Evolutionary conservation across 352 stramenopile genomes (phyloP).

Genomic region (Pythium oligandrum): DNA sequence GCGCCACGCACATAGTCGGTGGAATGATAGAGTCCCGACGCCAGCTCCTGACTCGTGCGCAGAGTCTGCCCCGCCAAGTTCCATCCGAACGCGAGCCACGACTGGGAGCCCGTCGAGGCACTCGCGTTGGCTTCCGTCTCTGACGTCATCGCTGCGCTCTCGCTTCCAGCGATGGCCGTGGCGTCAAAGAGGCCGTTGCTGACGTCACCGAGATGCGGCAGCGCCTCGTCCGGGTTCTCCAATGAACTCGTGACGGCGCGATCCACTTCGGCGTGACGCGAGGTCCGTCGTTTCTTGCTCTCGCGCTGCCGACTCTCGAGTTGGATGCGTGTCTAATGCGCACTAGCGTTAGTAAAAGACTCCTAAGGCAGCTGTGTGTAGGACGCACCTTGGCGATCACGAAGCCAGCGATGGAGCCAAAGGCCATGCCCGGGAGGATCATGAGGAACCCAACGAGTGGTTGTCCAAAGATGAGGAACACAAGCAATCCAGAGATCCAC

Average conservation of each 20-base stretch:
- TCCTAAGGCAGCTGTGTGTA: background rate
- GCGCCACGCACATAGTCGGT: constrained; percentile 35
- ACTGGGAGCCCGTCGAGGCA: no score
- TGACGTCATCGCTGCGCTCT: no score
- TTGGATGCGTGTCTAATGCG: constrained; percentile 38
- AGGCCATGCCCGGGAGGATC: constrained; percentile 56
- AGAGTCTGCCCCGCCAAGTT: constrained; percentile 39
- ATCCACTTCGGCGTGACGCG: constrained; percentile 52
- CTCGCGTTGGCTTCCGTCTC: no score
- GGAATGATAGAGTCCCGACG: constrained; percentile 34
- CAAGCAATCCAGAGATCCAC: constrained; percentile 40
- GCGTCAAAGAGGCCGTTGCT: constrained; percentile 9
- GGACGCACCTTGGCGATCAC: constrained; percentile 44
- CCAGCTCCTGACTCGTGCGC: constrained; percentile 39
- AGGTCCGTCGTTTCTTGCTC: constrained; percentile 25
- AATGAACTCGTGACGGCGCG: constrained; percentile 37
- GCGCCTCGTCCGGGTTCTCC: constrained; percentile 12
- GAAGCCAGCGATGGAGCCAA: constrained; percentile 37
- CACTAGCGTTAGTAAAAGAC: background rate
- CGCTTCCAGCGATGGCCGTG: constrained; percentile 3
- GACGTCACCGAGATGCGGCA: constrained; percentile 33
- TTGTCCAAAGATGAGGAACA: constrained; percentile 43
- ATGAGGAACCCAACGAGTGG: constrained; percentile 63
- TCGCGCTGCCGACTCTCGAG: constrained; percentile 43
- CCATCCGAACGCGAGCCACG: constrained; percentile 26